Conservation (phyloP, 2,329 filamentous ascomycete genomes). For the Geosmithia putterillii region DNA sequence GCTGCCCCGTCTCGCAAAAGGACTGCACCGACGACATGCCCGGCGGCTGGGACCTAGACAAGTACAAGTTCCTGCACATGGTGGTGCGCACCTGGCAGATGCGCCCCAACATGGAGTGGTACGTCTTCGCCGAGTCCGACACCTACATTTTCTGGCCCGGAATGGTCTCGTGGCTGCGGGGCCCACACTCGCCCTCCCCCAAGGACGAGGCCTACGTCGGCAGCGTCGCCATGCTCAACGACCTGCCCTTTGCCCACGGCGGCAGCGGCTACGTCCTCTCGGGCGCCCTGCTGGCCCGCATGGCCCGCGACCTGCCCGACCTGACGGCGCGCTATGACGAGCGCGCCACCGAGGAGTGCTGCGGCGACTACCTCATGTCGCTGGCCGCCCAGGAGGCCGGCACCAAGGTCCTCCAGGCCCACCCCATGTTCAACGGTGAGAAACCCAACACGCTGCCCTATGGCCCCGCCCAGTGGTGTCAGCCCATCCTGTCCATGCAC, state of each 20-base stretch:
- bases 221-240: constrained; percentile 32
- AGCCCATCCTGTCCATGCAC: constrained; percentile 45
- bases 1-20: constrained; percentile 32
- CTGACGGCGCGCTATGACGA: constrained; percentile 33
- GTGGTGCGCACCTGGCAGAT: constrained; percentile 40
- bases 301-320: constrained; percentile 28
- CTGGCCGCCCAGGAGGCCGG: constrained; percentile 31
- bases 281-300: constrained; percentile 34
- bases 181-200: constrained; percentile 21
- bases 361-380: constrained; percentile 39
- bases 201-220: constrained; percentile 35
- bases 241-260: constrained; percentile 40
- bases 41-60: constrained; percentile 41
- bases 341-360: constrained; percentile 30
- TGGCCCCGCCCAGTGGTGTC: constrained; percentile 38
- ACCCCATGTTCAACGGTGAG: constrained; percentile 44
- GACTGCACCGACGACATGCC: constrained; percentile 22
- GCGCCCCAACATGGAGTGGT: constrained; percentile 42
- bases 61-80: constrained; percentile 50
- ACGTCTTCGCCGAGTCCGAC: constrained; percentile 47
- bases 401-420: constrained; percentile 27
- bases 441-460: constrained; percentile 38
- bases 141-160: constrained; percentile 45
- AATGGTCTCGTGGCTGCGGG: constrained; percentile 33
- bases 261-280: constrained; percentile 46